A percentile compares a stretch with the other conserved stretches of the same genome.
Evolutionary conservation across 2,329 filamentous ascomycete species (phyloP).

Genomic region (Coniochaeta pulveracea): DNA sequence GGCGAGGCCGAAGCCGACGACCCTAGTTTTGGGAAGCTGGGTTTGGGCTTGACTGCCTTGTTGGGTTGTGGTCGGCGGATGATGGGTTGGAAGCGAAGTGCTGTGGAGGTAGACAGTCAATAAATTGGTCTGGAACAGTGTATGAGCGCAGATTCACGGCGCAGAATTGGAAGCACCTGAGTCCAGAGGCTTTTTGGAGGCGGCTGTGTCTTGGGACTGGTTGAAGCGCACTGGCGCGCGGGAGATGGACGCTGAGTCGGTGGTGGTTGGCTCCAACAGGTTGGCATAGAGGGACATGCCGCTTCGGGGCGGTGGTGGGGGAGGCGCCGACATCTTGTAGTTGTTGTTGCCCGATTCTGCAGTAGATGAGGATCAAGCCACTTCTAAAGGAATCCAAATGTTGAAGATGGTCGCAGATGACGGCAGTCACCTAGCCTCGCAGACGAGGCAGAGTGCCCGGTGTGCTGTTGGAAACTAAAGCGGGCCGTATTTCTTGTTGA

Average conservation of each 20-base stretch:
- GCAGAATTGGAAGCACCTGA: slow-evolving; percentile 16
- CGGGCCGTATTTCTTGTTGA: too few relatives aligned
- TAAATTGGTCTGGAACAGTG: slow-evolving; percentile 4
- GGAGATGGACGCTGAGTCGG: slow-evolving; percentile 50
- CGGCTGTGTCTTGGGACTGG: slow-evolving; percentile 36
- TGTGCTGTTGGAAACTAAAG: too few relatives aligned
- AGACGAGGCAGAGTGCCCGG: slow-evolving; percentile 3
- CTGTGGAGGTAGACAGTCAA: slow-evolving; percentile 25
- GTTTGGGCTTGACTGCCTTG: slow-evolving; percentile 49
- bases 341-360: too few relatives aligned
- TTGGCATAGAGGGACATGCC: slow-evolving; percentile 75
- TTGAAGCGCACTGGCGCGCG: slow-evolving; percentile 65
- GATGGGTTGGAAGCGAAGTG: slow-evolving; percentile 74
- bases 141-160: slow-evolving; percentile 17
- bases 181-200: slow-evolving; percentile 47
- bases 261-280: slow-evolving; percentile 52
- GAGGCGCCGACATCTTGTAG: slow-evolving; percentile 7
- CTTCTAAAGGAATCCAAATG: too few relatives aligned
- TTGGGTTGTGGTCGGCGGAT: slow-evolving; percentile 60
- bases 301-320: slow-evolving; percentile 16
- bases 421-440: slow-evolving; percentile 1
- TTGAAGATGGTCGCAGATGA: not conserved
- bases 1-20: slow-evolving; percentile 24
- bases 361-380: too few relatives aligned
- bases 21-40: slow-evolving; percentile 37